Conservation (phyloP, 2,329 filamentous ascomycete genomes). For the Colletotrichum sp. region DNA sequence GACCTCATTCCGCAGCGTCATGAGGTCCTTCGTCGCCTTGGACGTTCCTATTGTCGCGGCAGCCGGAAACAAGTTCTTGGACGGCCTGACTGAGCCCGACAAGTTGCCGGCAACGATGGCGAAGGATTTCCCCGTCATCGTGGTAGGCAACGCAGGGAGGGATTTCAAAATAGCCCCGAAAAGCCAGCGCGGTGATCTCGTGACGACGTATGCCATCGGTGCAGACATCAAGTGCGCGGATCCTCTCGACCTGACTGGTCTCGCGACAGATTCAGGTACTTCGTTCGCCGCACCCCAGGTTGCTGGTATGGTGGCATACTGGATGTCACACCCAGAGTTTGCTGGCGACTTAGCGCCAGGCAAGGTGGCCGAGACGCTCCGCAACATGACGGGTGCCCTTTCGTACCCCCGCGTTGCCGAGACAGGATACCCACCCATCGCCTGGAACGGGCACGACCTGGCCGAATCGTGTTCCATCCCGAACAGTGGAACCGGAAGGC, state of each 20-base stretch:
- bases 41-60: background rate
- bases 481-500: background rate
- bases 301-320: background rate
- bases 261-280: background rate
- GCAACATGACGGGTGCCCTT: background rate
- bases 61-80: background rate
- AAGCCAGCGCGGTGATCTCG: background rate
- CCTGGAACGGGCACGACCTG: background rate
- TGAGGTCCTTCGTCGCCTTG: background rate
- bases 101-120: background rate
- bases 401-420: background rate
- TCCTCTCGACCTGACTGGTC: background rate
- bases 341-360: background rate
- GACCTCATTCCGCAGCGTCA: background rate
- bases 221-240: background rate
- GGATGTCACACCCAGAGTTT: background rate
- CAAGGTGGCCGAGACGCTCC: background rate
- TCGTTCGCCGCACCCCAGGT: background rate
- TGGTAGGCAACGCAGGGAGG: background rate
- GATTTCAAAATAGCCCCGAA: background rate
- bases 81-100: background rate
- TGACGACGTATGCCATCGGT: background rate
- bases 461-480: background rate
- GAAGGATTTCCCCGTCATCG: background rate
- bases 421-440: background rate